These are phyloP conservation scores for Penicillium sp. DNA, from an alignment of 2,329 filamentous ascomycete species.

Conservation along the genomic window DNA sequence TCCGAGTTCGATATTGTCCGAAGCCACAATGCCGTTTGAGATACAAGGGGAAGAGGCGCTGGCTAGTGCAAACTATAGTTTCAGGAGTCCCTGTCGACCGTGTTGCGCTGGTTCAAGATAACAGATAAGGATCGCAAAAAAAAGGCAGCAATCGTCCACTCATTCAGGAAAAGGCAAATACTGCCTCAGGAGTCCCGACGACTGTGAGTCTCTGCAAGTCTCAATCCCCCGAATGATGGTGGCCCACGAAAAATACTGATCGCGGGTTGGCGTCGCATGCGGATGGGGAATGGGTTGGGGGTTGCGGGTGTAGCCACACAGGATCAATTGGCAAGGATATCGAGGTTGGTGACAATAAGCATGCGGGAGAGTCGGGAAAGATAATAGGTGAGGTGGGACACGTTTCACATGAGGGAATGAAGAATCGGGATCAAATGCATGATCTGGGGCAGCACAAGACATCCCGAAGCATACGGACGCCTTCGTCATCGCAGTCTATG, in stretches of 20 bases:
- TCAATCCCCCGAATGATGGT: no score
- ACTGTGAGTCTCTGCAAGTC: no score
- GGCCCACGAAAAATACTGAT: background rate
- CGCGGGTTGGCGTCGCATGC: conserved; percentile 4
- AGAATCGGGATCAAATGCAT: conserved; percentile 1
- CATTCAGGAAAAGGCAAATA: conserved; percentile 4
- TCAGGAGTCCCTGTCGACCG: no score
- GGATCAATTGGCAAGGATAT: background rate
- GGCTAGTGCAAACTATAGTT: background rate
- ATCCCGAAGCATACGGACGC: conserved; percentile 8
- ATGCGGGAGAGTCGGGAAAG: no score
- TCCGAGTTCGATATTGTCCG: conserved; percentile 23
- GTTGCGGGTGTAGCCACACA: conserved; percentile 8
- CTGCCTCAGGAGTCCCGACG: no score
- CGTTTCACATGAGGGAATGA: background rate
- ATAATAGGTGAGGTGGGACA: conserved; percentile 1
- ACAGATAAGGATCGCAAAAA: no score
- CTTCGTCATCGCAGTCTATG: conserved; percentile 10
- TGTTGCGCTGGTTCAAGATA: background rate
- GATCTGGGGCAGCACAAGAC: conserved; percentile 6
- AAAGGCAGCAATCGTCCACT: conserved; percentile 1
- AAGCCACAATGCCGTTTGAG: conserved; percentile 29
- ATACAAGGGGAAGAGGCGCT: background rate
- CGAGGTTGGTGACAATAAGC: no score
- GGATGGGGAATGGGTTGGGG: conserved; percentile 1